phyloP scores from a whole-genome alignment of 306 rosid genomes.

The Carpinus fangiana region DNA sequence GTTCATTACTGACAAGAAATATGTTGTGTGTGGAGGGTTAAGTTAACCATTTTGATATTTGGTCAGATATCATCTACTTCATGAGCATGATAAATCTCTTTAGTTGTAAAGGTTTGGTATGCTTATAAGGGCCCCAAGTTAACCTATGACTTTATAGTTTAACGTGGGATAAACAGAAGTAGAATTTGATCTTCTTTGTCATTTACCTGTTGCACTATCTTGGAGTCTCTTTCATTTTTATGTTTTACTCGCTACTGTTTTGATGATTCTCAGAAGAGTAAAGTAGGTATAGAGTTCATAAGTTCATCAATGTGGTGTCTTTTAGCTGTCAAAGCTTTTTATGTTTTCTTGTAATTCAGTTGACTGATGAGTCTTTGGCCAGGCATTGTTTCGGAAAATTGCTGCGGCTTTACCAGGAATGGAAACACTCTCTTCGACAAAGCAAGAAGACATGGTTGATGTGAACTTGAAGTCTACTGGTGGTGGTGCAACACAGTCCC shows the following conservation, averaged over 20 bases:
- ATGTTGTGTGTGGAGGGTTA: conserved; percentile 1
- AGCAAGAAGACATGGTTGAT: conserved; percentile 53
- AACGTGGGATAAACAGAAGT: background rate
- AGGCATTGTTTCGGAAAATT: conserved; percentile 50
- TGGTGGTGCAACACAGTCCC: conserved; percentile 27
- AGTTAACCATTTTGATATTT: conserved; percentile 15
- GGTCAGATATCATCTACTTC: background rate
- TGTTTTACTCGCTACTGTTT: background rate
- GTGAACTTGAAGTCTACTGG: conserved; percentile 44
- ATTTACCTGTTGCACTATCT: background rate
- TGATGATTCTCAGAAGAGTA: background rate
- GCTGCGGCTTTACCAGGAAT: conserved; percentile 57
- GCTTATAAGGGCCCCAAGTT: background rate
- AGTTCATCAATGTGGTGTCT: background rate
- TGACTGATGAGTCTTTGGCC: conserved; percentile 26
- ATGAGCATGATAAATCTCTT: background rate
- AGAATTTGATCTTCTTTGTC: background rate
- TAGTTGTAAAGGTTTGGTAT: background rate
- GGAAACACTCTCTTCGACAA: conserved; percentile 48
- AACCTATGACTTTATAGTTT: background rate
- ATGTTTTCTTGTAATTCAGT: conserved; percentile 15
- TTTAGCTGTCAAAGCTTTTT: background rate
- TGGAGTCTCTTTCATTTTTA: background rate
- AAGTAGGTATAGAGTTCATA: background rate
- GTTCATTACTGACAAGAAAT: conserved; percentile 12